Conservation (phyloP, 352 stramenopile genomes). For the Peronospora belbahrii region DNA sequence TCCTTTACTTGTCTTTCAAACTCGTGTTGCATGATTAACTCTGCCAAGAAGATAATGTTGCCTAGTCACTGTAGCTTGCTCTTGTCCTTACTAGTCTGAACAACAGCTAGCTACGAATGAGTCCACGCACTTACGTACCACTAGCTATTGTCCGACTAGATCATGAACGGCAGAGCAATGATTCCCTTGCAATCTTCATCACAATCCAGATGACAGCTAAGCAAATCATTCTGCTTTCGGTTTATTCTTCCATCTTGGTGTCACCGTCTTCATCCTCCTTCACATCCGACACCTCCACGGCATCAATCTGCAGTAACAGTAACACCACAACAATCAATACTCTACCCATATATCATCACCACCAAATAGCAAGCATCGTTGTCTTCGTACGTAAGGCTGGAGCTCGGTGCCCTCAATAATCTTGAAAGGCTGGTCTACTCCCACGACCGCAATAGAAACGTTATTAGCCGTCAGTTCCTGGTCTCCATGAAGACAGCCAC, state of each 20-base stretch:
- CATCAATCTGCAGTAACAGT: slow-evolving; percentile 71
- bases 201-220: slow-evolving; percentile 2
- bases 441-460: slow-evolving; percentile 91
- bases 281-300: slow-evolving; percentile 76
- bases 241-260: slow-evolving; percentile 79
- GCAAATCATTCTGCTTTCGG: not conserved
- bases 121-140: not conserved
- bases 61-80: slow-evolving; percentile 5
- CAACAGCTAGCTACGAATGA: slow-evolving; percentile 6
- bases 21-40: slow-evolving; percentile 29
- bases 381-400: slow-evolving; percentile 88
- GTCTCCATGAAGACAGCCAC: slow-evolving; percentile 93
- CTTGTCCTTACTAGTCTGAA: slow-evolving; percentile 8
- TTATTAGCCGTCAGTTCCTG: slow-evolving; percentile 92
- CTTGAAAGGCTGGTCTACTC: slow-evolving; percentile 88
- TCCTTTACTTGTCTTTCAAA: slow-evolving; percentile 23
- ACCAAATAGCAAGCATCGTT: not conserved
- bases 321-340: slow-evolving; percentile 2
- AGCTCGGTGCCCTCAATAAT: slow-evolving; percentile 92
- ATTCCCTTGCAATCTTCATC: slow-evolving; percentile 1
- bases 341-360: not conserved
- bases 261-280: slow-evolving; percentile 74
- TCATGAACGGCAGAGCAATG: slow-evolving; percentile 2
- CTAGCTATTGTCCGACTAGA: slow-evolving; percentile 1
- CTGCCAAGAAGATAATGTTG: slow-evolving; percentile 12